Evolutionary conservation across 352 stramenopile species (phyloP).

Genomic region (Thalassiosira mediterranea): DNA sequence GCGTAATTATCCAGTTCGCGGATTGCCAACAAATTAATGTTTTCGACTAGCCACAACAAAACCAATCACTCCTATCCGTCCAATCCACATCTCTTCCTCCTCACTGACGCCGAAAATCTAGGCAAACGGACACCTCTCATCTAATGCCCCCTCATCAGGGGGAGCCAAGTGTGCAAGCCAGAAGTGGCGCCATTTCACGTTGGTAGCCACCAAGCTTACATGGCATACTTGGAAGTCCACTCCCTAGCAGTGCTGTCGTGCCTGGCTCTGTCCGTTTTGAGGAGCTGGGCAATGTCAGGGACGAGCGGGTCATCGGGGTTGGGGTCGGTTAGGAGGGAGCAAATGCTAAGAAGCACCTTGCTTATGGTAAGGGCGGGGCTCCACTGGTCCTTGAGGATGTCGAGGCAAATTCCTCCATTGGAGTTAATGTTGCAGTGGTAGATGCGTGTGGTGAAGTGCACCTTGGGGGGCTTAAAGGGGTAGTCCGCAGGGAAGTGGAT

Average conservation of each 20-base stretch:
- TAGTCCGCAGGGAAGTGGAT: constrained; percentile 99
- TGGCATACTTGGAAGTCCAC: constrained; percentile 98
- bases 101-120: too few species aligned
- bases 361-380: constrained; percentile 98
- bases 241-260: constrained; percentile 95
- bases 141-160: too few species aligned
- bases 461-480: constrained; percentile 98
- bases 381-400: constrained; percentile 99
- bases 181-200: too few species aligned
- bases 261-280: constrained; percentile 80
- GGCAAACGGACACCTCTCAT: too few species aligned
- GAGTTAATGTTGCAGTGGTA: constrained; percentile 99
- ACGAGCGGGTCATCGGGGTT: constrained; percentile 99
- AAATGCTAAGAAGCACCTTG: constrained; percentile 99
- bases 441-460: constrained; percentile 99
- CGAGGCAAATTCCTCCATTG: constrained; percentile 99
- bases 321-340: constrained; percentile 97
- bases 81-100: too few species aligned
- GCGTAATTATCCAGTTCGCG: too few species aligned
- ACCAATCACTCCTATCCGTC: too few species aligned
- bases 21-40: too few species aligned
- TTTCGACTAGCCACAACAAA: too few species aligned
- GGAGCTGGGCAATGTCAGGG: constrained; percentile 94
- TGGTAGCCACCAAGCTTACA: too few species aligned
- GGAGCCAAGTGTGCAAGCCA: too few species aligned